Conservation (phyloP, 2,329 filamentous ascomycete species). For the Calonectria naviculata region DNA sequence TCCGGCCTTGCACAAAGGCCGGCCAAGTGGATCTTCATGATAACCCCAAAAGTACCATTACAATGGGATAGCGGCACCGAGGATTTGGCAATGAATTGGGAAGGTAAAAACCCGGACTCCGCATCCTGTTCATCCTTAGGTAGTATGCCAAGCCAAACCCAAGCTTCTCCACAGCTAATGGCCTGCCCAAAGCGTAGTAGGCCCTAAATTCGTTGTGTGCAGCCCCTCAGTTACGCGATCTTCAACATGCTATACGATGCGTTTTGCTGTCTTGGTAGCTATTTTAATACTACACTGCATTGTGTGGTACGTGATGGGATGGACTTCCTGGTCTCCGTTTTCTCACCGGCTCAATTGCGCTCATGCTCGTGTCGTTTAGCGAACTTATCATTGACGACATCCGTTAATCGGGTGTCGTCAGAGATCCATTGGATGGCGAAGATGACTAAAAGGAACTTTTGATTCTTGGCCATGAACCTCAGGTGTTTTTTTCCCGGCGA, state of each 20-base stretch:
- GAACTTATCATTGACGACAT: neutral
- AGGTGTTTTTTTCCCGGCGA: neutral
- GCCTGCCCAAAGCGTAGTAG: conserved; percentile 34
- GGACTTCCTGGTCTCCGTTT: neutral
- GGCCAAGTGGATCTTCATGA: neutral
- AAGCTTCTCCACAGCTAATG: conserved; percentile 29
- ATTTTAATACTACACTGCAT: neutral
- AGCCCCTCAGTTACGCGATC: neutral
- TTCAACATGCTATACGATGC: neutral
- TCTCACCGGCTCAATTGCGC: neutral
- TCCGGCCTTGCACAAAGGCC: neutral
- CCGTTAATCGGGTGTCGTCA: neutral
- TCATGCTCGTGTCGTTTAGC: neutral
- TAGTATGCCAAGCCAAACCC: conserved; percentile 34
- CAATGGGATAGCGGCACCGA: neutral
- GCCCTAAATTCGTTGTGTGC: neutral
- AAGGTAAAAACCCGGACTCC: conserved; percentile 16
- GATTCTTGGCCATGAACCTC: conserved; percentile 7
- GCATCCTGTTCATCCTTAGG: conserved; percentile 20
- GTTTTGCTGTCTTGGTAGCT: no score
- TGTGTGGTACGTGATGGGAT: neutral
- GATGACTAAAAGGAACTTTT: conserved; percentile 13
- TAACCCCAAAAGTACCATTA: neutral
- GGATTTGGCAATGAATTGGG: conserved; percentile 15
- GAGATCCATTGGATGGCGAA: neutral